Evolutionary conservation across 495 filamentous ascomycete genomes (phyloP).

Genomic region (Aspergillus taichungensis): DNA sequence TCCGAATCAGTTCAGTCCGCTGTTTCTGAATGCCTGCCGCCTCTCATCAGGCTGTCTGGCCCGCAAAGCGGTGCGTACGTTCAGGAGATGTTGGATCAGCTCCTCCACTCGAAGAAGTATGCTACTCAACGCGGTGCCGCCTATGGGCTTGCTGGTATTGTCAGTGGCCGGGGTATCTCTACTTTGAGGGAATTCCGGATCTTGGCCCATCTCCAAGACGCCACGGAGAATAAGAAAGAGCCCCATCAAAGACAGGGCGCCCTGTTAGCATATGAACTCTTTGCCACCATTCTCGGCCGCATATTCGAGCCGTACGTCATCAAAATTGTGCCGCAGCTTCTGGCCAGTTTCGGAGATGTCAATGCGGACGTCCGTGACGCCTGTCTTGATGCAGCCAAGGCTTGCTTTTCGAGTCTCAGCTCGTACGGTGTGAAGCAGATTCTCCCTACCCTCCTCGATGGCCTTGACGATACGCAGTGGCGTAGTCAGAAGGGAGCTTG

Average conservation of each 20-base stretch:
- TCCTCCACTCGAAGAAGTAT: conserved; percentile 79
- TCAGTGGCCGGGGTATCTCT: conserved; percentile 76
- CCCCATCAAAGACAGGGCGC: conserved; percentile 79
- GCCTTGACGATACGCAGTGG: conserved; percentile 92
- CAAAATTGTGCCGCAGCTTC: conserved; percentile 84
- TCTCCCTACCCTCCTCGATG: conserved; percentile 82
- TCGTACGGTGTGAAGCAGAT: conserved; percentile 95
- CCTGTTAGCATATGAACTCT: conserved; percentile 80
- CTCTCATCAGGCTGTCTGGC: conserved; percentile 71
- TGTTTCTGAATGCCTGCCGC: conserved; percentile 86
- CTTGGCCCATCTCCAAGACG: conserved; percentile 65
- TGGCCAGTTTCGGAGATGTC: conserved; percentile 80
- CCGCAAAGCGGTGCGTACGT: conserved; percentile 71
- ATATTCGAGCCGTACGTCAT: conserved; percentile 95
- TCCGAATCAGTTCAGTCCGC: conserved; percentile 96
- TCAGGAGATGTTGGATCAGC: conserved; percentile 65
- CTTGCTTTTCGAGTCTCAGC: conserved; percentile 84
- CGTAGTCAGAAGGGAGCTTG: conserved; percentile 97
- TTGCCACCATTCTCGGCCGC: conserved; percentile 75
- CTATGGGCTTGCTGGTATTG: conserved; percentile 86
- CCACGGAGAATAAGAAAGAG: conserved; percentile 87
- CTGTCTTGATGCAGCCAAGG: conserved; percentile 86
- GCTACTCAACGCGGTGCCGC: conserved; percentile 85
- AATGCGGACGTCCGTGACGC: conserved; percentile 86
- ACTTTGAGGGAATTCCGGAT: conserved; percentile 78